Percentiles rank a stretch among this genome's conserved stretches.
Evolutionary conservation across 2,329 filamentous ascomycete species (phyloP).

Genomic region (Trichophaea hybrida): DNA sequence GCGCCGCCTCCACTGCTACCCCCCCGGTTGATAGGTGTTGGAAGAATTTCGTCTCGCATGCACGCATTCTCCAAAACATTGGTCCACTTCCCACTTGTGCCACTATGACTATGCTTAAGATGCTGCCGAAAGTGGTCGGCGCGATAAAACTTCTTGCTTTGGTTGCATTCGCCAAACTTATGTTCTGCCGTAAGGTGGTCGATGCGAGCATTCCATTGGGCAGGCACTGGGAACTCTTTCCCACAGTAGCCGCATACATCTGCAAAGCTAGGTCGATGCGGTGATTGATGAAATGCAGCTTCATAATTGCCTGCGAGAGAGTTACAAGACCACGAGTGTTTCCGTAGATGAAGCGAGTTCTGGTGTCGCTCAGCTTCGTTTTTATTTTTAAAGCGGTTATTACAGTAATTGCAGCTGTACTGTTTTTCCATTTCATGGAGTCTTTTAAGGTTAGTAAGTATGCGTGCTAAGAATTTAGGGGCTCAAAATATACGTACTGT

Average conservation of each 20-base stretch:
- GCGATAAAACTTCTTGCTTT: slow-evolving; percentile 93
- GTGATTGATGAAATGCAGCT: slow-evolving; percentile 75
- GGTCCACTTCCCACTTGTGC: slow-evolving; percentile 95
- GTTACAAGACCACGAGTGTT: slow-evolving; percentile 94
- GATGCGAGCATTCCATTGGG: slow-evolving; percentile 76
- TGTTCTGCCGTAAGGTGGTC: slow-evolving; percentile 81
- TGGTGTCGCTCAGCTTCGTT: slow-evolving; percentile 95
- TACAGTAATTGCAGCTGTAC: slow-evolving; percentile 83
- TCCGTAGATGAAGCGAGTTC: slow-evolving; percentile 81
- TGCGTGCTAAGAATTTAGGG: not conserved
- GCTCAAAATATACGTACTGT: slow-evolving; percentile 44
- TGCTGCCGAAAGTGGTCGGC: slow-evolving; percentile 98
- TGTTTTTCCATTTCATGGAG: slow-evolving; percentile 89
- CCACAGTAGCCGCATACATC: slow-evolving; percentile 94
- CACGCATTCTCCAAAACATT: slow-evolving; percentile 95
- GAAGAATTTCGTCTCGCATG: slow-evolving; percentile 42
- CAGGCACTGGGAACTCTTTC: slow-evolving; percentile 73
- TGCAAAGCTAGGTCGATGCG: slow-evolving; percentile 43
- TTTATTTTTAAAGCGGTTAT: slow-evolving; percentile 96
- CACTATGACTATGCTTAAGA: slow-evolving; percentile 91
- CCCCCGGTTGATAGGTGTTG: not conserved
- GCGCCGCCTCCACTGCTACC: not conserved
- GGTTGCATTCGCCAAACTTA: slow-evolving; percentile 97
- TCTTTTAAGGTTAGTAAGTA: slow-evolving; percentile 36
- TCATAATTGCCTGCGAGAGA: slow-evolving; percentile 58